phyloP scores from a whole-genome alignment of 345 rosid genomes.

The Corymbia maculata region DNA sequence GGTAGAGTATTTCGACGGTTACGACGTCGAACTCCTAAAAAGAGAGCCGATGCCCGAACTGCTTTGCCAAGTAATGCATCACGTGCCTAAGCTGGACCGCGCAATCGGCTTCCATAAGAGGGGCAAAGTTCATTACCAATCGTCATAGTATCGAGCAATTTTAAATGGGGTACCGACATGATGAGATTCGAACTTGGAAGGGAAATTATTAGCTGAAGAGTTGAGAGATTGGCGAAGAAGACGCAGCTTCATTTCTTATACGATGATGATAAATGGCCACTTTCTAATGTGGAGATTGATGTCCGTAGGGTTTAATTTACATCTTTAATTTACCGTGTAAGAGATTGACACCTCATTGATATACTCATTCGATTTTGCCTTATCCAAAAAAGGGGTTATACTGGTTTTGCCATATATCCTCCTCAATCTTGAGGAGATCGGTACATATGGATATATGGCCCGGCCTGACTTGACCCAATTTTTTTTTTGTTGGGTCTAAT shows the following conservation, averaged over 20 bases:
- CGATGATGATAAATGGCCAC: background rate
- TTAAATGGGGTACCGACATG: background rate
- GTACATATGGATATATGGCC: too few species aligned
- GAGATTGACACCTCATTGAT: background rate
- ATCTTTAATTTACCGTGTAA: background rate
- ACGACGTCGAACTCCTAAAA: conserved; percentile 25
- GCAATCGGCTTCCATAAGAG: background rate
- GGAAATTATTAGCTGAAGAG: background rate
- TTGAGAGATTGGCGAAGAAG: background rate
- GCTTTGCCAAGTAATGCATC: background rate
- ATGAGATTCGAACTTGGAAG: background rate
- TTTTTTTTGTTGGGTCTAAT: too few species aligned
- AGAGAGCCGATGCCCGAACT: conserved; percentile 10
- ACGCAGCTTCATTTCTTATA: background rate
- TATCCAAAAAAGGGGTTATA: background rate
- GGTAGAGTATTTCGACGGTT: background rate
- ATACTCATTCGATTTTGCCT: background rate
- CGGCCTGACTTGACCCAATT: too few species aligned
- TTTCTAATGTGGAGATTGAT: background rate
- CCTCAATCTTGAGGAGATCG: background rate
- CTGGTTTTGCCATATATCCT: background rate
- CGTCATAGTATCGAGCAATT: background rate
- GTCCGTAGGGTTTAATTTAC: background rate
- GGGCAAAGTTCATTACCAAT: background rate
- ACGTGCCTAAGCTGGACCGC: background rate